These are phyloP conservation scores for Turritis glabra DNA, from an alignment of 345 rosid species.

Conservation along the genomic window DNA sequence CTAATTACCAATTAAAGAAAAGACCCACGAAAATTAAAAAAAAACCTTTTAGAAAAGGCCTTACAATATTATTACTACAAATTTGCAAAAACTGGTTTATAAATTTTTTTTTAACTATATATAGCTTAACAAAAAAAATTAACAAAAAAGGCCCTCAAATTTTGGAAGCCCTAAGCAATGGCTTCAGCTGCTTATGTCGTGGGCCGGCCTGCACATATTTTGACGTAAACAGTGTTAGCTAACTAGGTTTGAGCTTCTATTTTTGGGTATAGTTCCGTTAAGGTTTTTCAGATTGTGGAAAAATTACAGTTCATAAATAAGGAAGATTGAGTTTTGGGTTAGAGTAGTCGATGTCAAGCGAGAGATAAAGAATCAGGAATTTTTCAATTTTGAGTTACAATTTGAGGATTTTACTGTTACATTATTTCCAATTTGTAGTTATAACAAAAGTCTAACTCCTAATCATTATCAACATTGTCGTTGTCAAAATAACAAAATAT, in stretches of 20 bases:
- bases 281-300: background rate
- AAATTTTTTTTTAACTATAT: no score
- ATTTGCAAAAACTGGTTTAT: no score
- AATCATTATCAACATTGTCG: background rate
- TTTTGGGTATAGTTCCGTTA: background rate
- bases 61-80: no score
- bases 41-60: no score
- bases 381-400: background rate
- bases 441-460: background rate
- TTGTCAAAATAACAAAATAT: background rate
- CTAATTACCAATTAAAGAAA: no score
- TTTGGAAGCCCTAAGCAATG: no score
- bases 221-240: background rate
- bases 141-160: no score
- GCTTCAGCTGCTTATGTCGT: no score
- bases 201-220: no score
- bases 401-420: background rate
- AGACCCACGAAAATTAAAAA: no score
- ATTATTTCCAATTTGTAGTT: background rate
- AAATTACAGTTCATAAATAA: no score
- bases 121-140: no score
- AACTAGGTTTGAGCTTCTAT: background rate
- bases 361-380: background rate
- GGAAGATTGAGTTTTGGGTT: background rate
- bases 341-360: background rate